phyloP scores from a whole-genome alignment of 1,139 yeast genomes.

The Blastobotrys arbuscula region DNA sequence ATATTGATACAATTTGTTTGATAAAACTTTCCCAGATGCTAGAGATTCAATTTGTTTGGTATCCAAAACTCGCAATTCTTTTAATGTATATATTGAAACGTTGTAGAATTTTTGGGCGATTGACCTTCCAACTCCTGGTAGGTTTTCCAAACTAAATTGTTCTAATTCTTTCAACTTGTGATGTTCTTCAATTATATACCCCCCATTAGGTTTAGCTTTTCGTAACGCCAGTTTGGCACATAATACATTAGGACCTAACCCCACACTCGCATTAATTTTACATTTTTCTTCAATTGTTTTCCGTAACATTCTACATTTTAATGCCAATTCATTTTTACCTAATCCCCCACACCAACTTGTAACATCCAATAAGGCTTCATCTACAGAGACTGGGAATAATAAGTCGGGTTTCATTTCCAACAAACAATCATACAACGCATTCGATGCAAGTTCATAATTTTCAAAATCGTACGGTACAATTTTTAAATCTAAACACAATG shows the following conservation, averaged over 20 bases:
- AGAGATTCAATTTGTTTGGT: slow-evolving; percentile 38
- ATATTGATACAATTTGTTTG: slow-evolving; percentile 53
- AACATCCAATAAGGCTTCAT: slow-evolving; percentile 78
- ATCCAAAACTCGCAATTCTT: slow-evolving; percentile 39
- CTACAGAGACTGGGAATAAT: slow-evolving; percentile 81
- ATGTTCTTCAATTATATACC: slow-evolving; percentile 32
- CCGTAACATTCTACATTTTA: slow-evolving; percentile 41
- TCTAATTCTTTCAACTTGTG: slow-evolving; percentile 29
- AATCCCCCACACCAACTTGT: slow-evolving; percentile 34
- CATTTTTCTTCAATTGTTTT: slow-evolving; percentile 43
- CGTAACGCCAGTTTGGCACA: slow-evolving; percentile 73
- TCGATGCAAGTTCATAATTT: slow-evolving; percentile 59
- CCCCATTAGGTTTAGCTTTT: slow-evolving; percentile 78
- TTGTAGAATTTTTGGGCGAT: slow-evolving; percentile 42
- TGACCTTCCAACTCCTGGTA: slow-evolving; percentile 85
- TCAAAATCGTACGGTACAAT: slow-evolving; percentile 69
- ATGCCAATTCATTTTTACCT: slow-evolving; percentile 4
- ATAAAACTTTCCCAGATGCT: slow-evolving; percentile 63
- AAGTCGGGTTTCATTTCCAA: slow-evolving; percentile 44
- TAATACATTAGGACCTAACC: slow-evolving; percentile 64
- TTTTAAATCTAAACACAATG: slow-evolving; percentile 58
- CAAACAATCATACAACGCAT: slow-evolving; percentile 46
- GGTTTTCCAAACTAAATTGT: slow-evolving; percentile 43
- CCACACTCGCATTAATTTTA: slow-evolving; percentile 67
- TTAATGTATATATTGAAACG: slow-evolving; percentile 28